Percentiles rank a stretch among this genome's conserved stretches.
Conservation (phyloP, 768 basidiomycete species). For the Mycena olivaceomarginata region DNA sequence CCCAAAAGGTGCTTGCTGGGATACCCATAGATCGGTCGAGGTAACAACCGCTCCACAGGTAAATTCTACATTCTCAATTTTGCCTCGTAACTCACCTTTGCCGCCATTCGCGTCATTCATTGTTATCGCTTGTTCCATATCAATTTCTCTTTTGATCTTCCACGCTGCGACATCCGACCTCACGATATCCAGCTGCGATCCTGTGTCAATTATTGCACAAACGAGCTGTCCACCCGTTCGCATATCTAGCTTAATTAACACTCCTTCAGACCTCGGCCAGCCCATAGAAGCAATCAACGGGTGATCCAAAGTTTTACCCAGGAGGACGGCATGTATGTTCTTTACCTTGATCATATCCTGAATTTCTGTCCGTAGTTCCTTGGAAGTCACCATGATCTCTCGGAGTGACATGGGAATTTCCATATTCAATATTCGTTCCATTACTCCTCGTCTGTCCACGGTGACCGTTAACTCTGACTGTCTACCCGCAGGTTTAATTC, state of each 20-base stretch:
- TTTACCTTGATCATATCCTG: neutral
- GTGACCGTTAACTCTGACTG: neutral
- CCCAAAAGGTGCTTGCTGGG: no score
- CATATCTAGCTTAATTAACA: slow-evolving; percentile 35
- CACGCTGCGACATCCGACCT: no score
- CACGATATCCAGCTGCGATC: neutral
- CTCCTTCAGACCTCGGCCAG: neutral
- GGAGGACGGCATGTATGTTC: neutral
- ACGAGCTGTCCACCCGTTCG: no score
- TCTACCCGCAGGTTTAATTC: neutral
- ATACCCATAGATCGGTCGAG: no score
- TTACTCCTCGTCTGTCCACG: neutral
- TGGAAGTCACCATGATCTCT: slow-evolving; percentile 5
- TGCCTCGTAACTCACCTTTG: no score
- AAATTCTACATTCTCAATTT: no score
- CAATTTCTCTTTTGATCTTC: no score
- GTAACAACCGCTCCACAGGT: no score
- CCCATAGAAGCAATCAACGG: neutral
- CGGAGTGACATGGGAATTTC: neutral
- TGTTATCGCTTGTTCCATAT: no score
- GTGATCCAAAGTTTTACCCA: neutral
- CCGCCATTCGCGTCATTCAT: no score
- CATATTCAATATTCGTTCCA: neutral
- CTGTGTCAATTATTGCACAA: no score
- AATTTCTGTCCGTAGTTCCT: neutral